Evolutionary conservation across 2,329 filamentous ascomycete species (phyloP).

Genomic region (Didymella pinodella): DNA sequence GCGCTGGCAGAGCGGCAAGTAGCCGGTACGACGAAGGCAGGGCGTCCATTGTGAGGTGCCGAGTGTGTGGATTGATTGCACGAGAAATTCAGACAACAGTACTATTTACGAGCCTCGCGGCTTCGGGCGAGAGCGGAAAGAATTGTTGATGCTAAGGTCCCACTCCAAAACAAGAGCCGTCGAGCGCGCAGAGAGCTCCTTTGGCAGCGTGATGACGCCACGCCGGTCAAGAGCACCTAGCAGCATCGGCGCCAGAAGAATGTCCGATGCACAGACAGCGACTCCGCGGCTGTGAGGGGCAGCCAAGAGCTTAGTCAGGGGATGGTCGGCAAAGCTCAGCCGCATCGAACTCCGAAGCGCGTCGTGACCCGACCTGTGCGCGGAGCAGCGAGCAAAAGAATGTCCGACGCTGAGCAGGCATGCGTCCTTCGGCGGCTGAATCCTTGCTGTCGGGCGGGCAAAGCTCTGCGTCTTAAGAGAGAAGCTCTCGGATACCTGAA

Average conservation of each 20-base stretch:
- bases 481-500: not conserved
- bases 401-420: not conserved
- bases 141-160: conserved; percentile 17
- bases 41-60: conserved; percentile 38
- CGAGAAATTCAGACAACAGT: conserved; percentile 10
- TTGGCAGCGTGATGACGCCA: conserved; percentile 18
- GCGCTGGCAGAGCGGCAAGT: conserved; percentile 39
- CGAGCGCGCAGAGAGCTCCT: conserved; percentile 5
- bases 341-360: conserved; percentile 6
- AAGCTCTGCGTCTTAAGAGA: not conserved
- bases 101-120: conserved; percentile 12
- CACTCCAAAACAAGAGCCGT: conserved; percentile 21
- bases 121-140: conserved; percentile 13
- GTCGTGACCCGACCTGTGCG: not conserved
- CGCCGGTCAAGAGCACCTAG: conserved; percentile 10
- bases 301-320: conserved; percentile 14
- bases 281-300: conserved; percentile 17
- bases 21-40: conserved; percentile 41
- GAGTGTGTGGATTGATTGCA: conserved; percentile 1
- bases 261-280: conserved; percentile 11
- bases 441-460: not conserved
- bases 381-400: conserved; percentile 6
- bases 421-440: conserved; percentile 6
- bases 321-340: conserved; percentile 10
- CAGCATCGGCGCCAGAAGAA: conserved; percentile 19